These are phyloP conservation scores for Juglanconis oblonga DNA, from an alignment of 2,329 filamentous ascomycete species.

Conservation along the genomic window DNA sequence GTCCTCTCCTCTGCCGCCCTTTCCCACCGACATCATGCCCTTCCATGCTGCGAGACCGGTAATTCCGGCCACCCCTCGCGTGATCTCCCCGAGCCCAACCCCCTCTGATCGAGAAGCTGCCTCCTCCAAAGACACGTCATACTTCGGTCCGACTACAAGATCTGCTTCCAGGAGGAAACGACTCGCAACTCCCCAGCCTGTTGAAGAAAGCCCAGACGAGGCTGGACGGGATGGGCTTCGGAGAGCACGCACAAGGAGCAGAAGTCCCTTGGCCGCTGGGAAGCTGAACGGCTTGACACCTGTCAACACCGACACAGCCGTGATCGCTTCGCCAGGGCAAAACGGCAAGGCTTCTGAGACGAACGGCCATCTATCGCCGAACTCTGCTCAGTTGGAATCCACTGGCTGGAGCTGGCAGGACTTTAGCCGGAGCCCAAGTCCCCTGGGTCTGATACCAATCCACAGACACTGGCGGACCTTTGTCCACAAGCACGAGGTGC, in stretches of 20 bases:
- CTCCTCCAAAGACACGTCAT: slow-evolving; percentile 50
- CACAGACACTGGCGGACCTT: slow-evolving; percentile 89
- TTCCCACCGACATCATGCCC: slow-evolving; percentile 50
- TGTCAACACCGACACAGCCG: slow-evolving; percentile 37
- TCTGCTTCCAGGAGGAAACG: slow-evolving; percentile 64
- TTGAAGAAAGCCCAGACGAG: slow-evolving; percentile 57
- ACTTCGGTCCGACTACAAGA: slow-evolving; percentile 74
- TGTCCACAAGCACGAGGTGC: slow-evolving; percentile 95
- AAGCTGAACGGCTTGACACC: slow-evolving; percentile 53
- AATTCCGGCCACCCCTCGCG: slow-evolving; percentile 76
- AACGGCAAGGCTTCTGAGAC: slow-evolving; percentile 25
- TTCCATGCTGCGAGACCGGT: slow-evolving; percentile 43
- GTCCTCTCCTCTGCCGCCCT: slow-evolving; percentile 58
- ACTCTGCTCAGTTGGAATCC: slow-evolving; percentile 49
- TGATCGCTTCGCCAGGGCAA: slow-evolving; percentile 25
- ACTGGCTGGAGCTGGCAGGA: slow-evolving; percentile 77
- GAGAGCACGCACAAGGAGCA: slow-evolving; percentile 68
- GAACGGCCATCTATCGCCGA: slow-evolving; percentile 73
- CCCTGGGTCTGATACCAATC: slow-evolving; percentile 90
- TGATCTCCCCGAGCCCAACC: slow-evolving; percentile 85
- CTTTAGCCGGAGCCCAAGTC: slow-evolving; percentile 87
- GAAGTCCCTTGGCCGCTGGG: slow-evolving; percentile 60
- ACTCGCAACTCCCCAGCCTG: slow-evolving; percentile 54
- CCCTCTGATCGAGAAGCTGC: slow-evolving; percentile 54
- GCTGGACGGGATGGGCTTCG: slow-evolving; percentile 46